Evolutionary conservation across 1,284 basidiomycete genomes (phyloP).

Genomic region (Porodaedalea pini): DNA sequence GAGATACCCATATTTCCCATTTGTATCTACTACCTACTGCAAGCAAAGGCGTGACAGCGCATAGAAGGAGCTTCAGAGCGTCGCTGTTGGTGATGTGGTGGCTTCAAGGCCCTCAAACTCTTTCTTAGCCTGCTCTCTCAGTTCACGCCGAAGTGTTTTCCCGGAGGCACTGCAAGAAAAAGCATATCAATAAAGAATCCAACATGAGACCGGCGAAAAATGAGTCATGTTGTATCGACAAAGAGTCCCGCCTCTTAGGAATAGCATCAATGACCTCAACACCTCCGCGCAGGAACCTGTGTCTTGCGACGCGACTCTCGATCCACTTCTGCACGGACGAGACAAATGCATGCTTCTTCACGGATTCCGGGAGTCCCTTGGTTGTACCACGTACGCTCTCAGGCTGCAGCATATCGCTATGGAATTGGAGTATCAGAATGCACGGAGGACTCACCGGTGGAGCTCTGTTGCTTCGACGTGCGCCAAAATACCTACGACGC

Average conservation of each 20-base stretch:
- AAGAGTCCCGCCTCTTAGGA: slow-evolving; percentile 63
- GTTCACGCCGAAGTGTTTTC: slow-evolving; percentile 65
- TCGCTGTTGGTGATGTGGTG: slow-evolving; percentile 1
- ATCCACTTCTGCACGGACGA: slow-evolving; percentile 59
- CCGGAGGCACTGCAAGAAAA: slow-evolving; percentile 48
- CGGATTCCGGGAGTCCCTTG: slow-evolving; percentile 36
- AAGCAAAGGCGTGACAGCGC: no score
- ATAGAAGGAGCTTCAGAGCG: no score
- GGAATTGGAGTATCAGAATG: not conserved
- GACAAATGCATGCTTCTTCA: slow-evolving; percentile 40
- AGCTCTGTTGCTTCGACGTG: slow-evolving; percentile 69
- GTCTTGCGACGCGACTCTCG: slow-evolving; percentile 53
- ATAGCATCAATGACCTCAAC: slow-evolving; percentile 53
- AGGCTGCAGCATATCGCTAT: no score
- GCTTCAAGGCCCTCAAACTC: slow-evolving; percentile 33
- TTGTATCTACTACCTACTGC: no score
- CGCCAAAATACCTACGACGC: slow-evolving; percentile 68
- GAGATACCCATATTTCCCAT: no score
- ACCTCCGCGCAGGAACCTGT: slow-evolving; percentile 66
- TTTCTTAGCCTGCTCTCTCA: slow-evolving; percentile 54
- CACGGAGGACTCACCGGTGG: slow-evolving; percentile 47
- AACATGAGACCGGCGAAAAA: not conserved
- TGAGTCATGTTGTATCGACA: no score
- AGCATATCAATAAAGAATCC: not conserved
- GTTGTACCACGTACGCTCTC: slow-evolving; percentile 73